Conservation (phyloP, 768 basidiomycete species). For the Tubosaeta sp. region DNA sequence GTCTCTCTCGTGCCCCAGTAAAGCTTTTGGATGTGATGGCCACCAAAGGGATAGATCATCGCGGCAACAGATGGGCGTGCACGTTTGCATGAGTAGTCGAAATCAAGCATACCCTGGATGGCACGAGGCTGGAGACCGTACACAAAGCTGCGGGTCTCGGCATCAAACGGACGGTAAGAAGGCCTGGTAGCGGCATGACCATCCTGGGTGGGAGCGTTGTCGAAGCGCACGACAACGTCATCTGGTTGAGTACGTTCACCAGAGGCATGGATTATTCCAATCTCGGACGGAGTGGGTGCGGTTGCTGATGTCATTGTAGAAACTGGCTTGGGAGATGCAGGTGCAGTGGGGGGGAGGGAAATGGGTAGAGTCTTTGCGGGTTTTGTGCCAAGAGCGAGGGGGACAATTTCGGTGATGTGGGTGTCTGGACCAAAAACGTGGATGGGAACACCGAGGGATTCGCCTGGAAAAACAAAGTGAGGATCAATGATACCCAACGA, state of each 20-base stretch:
- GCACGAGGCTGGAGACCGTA: conserved; percentile 99
- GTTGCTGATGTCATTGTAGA: conserved; percentile 19
- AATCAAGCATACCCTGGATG: conserved; percentile 98
- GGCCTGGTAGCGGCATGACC: conserved; percentile 52
- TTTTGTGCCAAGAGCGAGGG: conserved; percentile 86
- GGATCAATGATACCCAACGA: background rate
- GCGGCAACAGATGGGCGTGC: conserved; percentile 89
- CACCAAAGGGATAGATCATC: conserved; percentile 99
- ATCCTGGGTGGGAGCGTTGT: conserved; percentile 31
- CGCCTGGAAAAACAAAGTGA: conserved; percentile 36
- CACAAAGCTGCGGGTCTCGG: conserved; percentile 91
- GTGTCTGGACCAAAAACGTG: conserved; percentile 97
- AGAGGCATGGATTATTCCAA: conserved; percentile 72
- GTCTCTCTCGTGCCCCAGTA: conserved; percentile 99
- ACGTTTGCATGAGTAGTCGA: conserved; percentile 97
- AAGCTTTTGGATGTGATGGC: conserved; percentile 99
- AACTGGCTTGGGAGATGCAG: conserved; percentile 35
- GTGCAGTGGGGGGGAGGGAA: conserved; percentile 46
- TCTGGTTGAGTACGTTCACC: conserved; percentile 79
- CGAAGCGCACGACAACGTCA: conserved; percentile 91
- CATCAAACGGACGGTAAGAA: conserved; percentile 89
- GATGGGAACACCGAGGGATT: conserved; percentile 96
- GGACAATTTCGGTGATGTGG: conserved; percentile 98
- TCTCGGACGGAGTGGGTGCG: conserved; percentile 39
- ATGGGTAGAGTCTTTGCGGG: conserved; percentile 27